phyloP scores from a whole-genome alignment of 176 grass and related monocot genomes.

The Hordeum vulgare region DNA sequence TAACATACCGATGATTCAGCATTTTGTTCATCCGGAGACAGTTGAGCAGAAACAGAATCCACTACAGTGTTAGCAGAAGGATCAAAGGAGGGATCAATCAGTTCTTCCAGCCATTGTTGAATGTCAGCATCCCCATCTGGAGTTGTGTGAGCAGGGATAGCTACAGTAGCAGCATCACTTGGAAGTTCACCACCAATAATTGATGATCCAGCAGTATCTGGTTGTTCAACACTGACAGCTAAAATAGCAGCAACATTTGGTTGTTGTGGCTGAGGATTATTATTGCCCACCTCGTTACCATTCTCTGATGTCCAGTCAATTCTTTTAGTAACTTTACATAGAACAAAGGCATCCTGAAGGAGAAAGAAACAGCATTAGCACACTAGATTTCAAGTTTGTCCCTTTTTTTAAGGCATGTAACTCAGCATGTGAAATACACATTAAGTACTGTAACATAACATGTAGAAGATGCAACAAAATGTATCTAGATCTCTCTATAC shows the following conservation, averaged over 20 bases:
- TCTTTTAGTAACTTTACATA: conserved; percentile 91
- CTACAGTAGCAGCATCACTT: background rate
- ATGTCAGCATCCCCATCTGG: conserved; percentile 12
- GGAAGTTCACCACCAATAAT: conserved; percentile 13
- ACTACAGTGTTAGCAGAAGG: conserved; percentile 9
- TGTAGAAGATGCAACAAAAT: background rate
- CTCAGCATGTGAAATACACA: background rate
- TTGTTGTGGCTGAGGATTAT: conserved; percentile 20
- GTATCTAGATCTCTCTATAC: background rate
- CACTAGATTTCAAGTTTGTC: background rate
- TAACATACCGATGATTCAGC: conserved; percentile 48
- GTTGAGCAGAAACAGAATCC: background rate
- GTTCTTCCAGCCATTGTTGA: conserved; percentile 30
- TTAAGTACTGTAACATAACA: background rate
- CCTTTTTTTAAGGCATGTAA: background rate
- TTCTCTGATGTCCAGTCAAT: conserved; percentile 38
- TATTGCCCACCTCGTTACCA: conserved; percentile 19
- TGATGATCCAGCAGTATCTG: conserved; percentile 3
- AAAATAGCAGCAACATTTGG: conserved; percentile 18
- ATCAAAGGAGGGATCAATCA: conserved; percentile 46
- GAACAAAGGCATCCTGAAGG: conserved; percentile 81
- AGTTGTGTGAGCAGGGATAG: conserved; percentile 7
- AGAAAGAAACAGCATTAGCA: conserved; percentile 8
- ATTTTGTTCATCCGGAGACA: conserved; percentile 18
- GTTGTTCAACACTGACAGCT: conserved; percentile 29